These are phyloP conservation scores for Phanerochaete carnosa DNA, from an alignment of 768 basidiomycete species.

Conservation along the genomic window DNA sequence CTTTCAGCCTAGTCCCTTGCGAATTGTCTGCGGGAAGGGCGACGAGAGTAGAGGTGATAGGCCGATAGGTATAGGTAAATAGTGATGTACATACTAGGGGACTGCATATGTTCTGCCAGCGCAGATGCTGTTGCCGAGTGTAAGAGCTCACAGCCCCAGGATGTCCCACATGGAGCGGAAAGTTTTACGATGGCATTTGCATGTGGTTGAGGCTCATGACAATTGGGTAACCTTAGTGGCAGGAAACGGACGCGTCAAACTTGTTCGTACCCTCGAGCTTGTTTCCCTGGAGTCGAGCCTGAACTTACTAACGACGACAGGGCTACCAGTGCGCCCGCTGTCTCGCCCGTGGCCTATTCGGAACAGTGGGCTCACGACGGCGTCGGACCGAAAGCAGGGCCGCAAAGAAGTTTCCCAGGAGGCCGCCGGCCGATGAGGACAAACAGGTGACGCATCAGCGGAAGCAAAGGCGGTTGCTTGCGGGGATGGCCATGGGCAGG, in stretches of 20 bases:
- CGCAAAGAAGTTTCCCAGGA: background rate
- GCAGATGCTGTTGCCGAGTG: background rate
- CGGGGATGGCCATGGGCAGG: background rate
- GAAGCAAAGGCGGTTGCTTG: background rate
- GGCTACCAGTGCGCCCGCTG: background rate
- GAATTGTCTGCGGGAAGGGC: background rate
- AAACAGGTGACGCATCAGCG: background rate
- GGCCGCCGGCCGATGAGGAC: background rate
- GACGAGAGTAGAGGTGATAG: background rate
- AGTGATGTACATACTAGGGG: background rate
- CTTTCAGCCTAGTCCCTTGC: background rate
- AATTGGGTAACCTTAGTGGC: background rate
- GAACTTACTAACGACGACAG: background rate
- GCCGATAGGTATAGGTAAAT: background rate
- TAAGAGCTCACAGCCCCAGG: background rate
- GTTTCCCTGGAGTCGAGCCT: background rate
- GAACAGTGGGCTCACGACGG: background rate
- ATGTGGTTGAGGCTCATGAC: background rate
- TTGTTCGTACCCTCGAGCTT: background rate
- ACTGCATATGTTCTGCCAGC: background rate
- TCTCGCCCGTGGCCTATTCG: background rate
- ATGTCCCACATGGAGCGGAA: background rate
- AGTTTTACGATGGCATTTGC: background rate
- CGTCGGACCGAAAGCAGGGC: background rate
- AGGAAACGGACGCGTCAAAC: background rate